Evolutionary conservation across 1,284 basidiomycete genomes (phyloP).

Genomic region (Sporisorium exsertum): DNA sequence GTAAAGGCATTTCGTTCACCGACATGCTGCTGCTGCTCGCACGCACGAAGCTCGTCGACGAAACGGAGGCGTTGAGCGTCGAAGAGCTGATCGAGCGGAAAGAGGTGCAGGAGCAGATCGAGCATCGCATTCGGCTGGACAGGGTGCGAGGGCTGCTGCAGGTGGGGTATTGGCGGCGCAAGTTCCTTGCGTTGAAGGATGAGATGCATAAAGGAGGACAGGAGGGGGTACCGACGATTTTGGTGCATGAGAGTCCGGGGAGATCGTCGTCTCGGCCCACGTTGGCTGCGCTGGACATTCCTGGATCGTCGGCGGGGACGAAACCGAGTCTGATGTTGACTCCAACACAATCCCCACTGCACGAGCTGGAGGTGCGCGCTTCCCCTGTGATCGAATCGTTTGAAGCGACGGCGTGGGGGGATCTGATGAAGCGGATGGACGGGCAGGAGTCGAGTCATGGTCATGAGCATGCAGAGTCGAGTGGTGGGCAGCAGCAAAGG

Average conservation of each 20-base stretch:
- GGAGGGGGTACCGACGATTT: conserved; percentile 24
- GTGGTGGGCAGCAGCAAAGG: conserved; percentile 2
- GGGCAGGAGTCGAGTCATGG: conserved; percentile 6
- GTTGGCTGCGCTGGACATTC: conserved; percentile 19
- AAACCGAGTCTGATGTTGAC: conserved; percentile 20
- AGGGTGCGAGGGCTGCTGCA: conserved; percentile 60
- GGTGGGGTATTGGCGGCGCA: conserved; percentile 56
- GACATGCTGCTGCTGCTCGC: conserved; percentile 89
- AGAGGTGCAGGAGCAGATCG: conserved; percentile 55
- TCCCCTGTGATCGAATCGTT: conserved; percentile 51
- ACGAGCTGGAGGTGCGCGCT: conserved; percentile 41
- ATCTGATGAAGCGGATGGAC: conserved; percentile 54
- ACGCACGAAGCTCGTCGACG: conserved; percentile 91
- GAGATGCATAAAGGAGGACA: conserved; percentile 25
- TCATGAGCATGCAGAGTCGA: conserved; percentile 2
- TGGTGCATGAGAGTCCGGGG: conserved; percentile 23
- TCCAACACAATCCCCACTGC: conserved; percentile 25
- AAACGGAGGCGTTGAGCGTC: conserved; percentile 71
- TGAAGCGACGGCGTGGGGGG: conserved; percentile 53
- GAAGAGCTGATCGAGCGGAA: conserved; percentile 65
- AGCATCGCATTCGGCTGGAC: conserved; percentile 60
- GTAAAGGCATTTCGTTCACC: conserved; percentile 84
- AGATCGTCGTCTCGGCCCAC: conserved; percentile 9
- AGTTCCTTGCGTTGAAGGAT: conserved; percentile 51
- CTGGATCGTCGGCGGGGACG: conserved; percentile 2